Percentiles rank a stretch among this genome's conserved stretches.
Conservation (phyloP, 345 rosid species). For the Sonneratia caseolaris region DNA sequence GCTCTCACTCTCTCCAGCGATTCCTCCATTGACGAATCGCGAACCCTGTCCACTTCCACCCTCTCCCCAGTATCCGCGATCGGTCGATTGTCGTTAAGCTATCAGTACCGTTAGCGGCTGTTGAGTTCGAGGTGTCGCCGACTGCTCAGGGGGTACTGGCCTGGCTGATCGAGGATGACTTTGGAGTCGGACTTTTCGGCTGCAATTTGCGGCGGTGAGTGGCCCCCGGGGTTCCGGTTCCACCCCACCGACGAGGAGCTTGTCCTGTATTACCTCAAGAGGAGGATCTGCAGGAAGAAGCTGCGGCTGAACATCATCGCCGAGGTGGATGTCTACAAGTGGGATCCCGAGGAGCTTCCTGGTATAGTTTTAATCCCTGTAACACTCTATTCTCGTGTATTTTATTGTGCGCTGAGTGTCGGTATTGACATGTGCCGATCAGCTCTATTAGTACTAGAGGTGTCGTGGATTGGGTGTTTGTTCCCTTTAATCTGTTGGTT, state of each 20-base stretch:
- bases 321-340: constrained; percentile 80
- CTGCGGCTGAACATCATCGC: constrained; percentile 49
- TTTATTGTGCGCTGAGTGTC: neutral
- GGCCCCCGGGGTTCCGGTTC: constrained; percentile 93
- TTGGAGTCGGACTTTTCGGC: constrained; percentile 13
- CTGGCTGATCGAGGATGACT: constrained; percentile 13
- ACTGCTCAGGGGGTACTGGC: neutral
- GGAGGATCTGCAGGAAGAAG: constrained; percentile 56
- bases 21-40: neutral
- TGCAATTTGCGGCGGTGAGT: constrained; percentile 20
- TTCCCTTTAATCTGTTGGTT: neutral
- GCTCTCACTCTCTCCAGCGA: neutral
- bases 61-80: neutral
- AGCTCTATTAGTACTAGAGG: no score
- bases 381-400: neutral
- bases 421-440: neutral
- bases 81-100: neutral
- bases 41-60: neutral
- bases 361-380: constrained; percentile 25
- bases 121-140: neutral
- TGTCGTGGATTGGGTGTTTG: no score
- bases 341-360: constrained; percentile 90
- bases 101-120: neutral
- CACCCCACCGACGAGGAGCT: constrained; percentile 95
- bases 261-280: constrained; percentile 59